These are phyloP conservation scores for Colletotrichum shisoi DNA, from an alignment of 2,329 filamentous ascomycete genomes.

Conservation along the genomic window DNA sequence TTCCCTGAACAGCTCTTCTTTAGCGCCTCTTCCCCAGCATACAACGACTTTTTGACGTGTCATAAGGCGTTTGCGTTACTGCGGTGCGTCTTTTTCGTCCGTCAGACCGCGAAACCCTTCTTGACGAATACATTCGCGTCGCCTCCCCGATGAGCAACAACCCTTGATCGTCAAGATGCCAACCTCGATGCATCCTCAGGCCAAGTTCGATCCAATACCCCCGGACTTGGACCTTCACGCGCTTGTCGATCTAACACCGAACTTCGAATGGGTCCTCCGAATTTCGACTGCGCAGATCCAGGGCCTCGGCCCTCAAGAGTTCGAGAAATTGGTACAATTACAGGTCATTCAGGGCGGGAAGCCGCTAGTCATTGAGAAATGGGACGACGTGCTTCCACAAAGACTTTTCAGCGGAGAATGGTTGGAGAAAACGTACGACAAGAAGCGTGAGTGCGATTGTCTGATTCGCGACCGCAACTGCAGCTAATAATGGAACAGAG, in stretches of 20 bases:
- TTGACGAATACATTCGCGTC: not conserved
- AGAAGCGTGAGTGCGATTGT: conserved; percentile 68
- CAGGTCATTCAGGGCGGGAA: conserved; percentile 87
- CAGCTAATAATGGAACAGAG: conserved; percentile 58
- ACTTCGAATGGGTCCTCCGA: conserved; percentile 86
- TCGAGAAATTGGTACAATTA: conserved; percentile 83
- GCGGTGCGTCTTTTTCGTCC: no score
- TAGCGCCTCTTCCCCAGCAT: not conserved
- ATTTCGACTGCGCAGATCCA: conserved; percentile 82
- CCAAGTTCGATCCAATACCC: conserved; percentile 89
- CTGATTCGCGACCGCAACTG: not conserved
- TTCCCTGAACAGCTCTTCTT: not conserved
- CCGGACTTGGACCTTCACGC: conserved; percentile 80
- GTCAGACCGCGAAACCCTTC: not conserved
- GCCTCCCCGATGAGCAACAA: conserved; percentile 1
- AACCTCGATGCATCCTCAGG: conserved; percentile 75
- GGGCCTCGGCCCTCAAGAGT: conserved; percentile 76
- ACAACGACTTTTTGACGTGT: no score
- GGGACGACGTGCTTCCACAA: conserved; percentile 76
- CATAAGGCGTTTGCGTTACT: not conserved
- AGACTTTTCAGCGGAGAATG: conserved; percentile 82
- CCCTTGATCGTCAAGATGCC: conserved; percentile 68
- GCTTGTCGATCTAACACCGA: conserved; percentile 79
- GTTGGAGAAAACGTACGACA: conserved; percentile 79
- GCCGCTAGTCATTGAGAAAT: conserved; percentile 90